These are phyloP conservation scores for Carex myosuroides DNA, from an alignment of 176 grass and related monocot species.

Conservation along the genomic window DNA sequence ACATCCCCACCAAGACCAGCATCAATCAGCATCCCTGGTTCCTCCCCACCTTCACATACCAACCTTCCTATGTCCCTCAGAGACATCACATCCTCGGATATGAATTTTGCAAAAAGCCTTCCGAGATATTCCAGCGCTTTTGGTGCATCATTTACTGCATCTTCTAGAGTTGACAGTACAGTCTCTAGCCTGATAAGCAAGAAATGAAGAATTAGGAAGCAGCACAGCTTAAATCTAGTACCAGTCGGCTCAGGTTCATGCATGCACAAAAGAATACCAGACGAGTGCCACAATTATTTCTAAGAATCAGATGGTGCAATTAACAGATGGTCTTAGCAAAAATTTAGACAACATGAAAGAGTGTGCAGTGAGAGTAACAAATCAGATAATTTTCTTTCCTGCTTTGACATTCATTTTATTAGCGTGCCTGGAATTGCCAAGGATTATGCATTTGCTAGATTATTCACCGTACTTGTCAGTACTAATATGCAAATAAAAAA, in stretches of 20 bases:
- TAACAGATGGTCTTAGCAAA: not conserved
- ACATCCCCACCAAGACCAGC: constrained; percentile 65
- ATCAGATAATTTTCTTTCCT: not conserved
- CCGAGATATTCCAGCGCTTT: constrained; percentile 79
- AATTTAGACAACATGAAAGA: not conserved
- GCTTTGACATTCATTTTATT: not conserved
- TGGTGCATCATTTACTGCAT: constrained; percentile 86
- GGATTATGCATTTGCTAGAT: not conserved
- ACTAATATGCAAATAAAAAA: not conserved
- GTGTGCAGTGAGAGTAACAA: not conserved
- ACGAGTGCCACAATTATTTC: not conserved
- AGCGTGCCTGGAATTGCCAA: not conserved
- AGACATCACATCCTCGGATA: constrained; percentile 49
- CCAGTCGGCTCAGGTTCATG: not conserved
- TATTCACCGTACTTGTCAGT: not conserved
- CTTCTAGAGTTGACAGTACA: constrained; percentile 69
- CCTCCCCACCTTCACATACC: constrained; percentile 62
- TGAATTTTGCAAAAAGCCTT: constrained; percentile 51
- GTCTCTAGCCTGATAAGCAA: constrained; percentile 39
- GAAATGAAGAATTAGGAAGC: not conserved
- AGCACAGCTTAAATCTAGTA: not conserved
- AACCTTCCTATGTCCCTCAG: constrained; percentile 64
- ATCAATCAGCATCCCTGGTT: constrained; percentile 49
- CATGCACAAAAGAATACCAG: not conserved
- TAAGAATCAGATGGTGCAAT: no score